Conservation (phyloP, 768 basidiomycete genomes). For the Lactarius hatsudake region DNA sequence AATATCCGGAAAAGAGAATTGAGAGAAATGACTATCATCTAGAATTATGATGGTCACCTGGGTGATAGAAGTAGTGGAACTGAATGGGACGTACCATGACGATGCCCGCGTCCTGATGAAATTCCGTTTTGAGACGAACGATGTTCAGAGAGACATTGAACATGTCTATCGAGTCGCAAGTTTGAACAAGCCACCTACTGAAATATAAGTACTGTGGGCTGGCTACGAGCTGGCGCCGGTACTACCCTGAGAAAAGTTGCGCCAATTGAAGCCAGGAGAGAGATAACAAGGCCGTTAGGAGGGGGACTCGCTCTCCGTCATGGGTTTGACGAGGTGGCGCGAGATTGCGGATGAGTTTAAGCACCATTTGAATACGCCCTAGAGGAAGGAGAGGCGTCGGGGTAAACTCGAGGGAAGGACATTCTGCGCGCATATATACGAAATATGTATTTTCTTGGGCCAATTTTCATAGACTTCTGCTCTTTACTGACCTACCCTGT, state of each 20-base stretch:
- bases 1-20: constrained; percentile 84
- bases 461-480: neutral
- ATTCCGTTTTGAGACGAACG: constrained; percentile 44
- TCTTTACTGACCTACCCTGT: neutral
- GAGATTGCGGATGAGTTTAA: constrained; percentile 7
- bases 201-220: neutral
- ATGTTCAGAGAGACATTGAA: constrained; percentile 69
- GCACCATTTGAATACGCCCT: constrained; percentile 2
- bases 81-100: constrained; percentile 41
- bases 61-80: neutral
- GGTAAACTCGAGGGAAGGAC: neutral
- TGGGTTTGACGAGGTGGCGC: neutral
- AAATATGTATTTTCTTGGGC: neutral
- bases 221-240: neutral
- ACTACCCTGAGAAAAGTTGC: constrained; percentile 53
- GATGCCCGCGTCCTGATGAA: constrained; percentile 37
- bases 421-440: neutral
- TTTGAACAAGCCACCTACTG: constrained; percentile 77
- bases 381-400: neutral
- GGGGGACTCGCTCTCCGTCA: constrained; percentile 28
- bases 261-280: constrained; percentile 51
- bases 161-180: constrained; percentile 82
- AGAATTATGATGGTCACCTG: neutral
- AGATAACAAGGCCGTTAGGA: constrained; percentile 40
- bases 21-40: constrained; percentile 81